phyloP scores from a whole-genome alignment of 352 stramenopile species.

The Pythium coloratum region DNA sequence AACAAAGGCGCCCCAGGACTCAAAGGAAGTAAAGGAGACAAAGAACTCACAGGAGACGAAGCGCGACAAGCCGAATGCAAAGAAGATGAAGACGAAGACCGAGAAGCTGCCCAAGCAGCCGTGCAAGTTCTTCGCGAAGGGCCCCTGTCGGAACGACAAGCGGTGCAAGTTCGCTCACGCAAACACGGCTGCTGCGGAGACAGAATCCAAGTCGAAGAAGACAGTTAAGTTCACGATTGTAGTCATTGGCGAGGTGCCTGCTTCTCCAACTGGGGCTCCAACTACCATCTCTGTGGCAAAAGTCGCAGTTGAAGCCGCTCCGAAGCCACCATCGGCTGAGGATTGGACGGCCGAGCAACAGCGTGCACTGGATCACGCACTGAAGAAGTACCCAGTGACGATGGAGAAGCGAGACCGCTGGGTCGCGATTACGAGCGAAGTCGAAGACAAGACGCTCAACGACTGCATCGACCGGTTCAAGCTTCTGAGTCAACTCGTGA shows the following conservation, averaged over 20 bases:
- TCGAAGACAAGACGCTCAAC: constrained; percentile 68
- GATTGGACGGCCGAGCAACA: constrained; percentile 73
- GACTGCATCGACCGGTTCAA: constrained; percentile 86
- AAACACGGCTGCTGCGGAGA: neutral
- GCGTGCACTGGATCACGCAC: constrained; percentile 53
- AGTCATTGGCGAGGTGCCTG: constrained; percentile 18
- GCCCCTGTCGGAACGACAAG: constrained; percentile 52
- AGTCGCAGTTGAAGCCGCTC: neutral
- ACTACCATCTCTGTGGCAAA: neutral
- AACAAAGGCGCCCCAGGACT: neutral
- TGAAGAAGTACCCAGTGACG: constrained; percentile 70
- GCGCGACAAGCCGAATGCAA: neutral
- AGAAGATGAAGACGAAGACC: constrained; percentile 16
- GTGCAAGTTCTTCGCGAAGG: constrained; percentile 60
- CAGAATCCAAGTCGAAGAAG: constrained; percentile 1
- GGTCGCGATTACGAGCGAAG: constrained; percentile 60
- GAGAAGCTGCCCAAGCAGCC: constrained; percentile 7
- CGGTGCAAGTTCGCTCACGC: constrained; percentile 56
- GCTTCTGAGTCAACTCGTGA: constrained; percentile 52
- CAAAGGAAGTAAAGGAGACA: neutral
- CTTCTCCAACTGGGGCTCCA: neutral
- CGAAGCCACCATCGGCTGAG: neutral
- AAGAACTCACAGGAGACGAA: neutral
- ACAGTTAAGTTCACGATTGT: constrained; percentile 17
- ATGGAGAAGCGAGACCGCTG: constrained; percentile 77